phyloP scores from a whole-genome alignment of 2,329 filamentous ascomycete species.

The Fusarium sp. region DNA sequence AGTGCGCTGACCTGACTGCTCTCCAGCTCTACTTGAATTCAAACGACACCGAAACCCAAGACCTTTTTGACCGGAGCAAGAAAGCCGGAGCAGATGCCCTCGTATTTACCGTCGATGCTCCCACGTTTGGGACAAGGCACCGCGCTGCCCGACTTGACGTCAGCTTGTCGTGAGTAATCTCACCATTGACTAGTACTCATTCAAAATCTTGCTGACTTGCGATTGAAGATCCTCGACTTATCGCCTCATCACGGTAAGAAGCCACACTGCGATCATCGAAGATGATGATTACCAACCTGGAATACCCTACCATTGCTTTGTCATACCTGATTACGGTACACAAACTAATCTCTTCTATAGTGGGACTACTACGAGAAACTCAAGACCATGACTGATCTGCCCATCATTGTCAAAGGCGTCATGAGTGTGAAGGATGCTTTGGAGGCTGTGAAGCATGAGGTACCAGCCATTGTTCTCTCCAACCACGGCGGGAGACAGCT shows the following conservation, averaged over 20 bases:
- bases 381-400: constrained; percentile 50
- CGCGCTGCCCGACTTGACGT: constrained; percentile 56
- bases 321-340: background rate
- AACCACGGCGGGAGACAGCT: constrained; percentile 59
- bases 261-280: background rate
- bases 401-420: constrained; percentile 57
- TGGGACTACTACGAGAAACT: constrained; percentile 54
- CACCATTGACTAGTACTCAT: background rate
- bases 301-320: background rate
- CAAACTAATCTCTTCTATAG: constrained; percentile 1
- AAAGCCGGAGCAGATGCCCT: constrained; percentile 52
- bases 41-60: constrained; percentile 50
- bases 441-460: constrained; percentile 45
- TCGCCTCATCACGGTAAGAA: constrained; percentile 45
- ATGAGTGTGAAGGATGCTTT: constrained; percentile 53
- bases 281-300: too few species aligned
- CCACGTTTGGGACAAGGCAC: constrained; percentile 54
- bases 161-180: constrained; percentile 19
- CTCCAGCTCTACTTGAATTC: constrained; percentile 27
- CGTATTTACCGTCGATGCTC: constrained; percentile 55
- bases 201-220: background rate
- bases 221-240: background rate
- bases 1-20: background rate
- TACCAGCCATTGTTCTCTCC: constrained; percentile 53
- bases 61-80: constrained; percentile 48